These are phyloP conservation scores for Macaranga tanarius DNA, from an alignment of 441 rosid genomes.

Conservation along the genomic window DNA sequence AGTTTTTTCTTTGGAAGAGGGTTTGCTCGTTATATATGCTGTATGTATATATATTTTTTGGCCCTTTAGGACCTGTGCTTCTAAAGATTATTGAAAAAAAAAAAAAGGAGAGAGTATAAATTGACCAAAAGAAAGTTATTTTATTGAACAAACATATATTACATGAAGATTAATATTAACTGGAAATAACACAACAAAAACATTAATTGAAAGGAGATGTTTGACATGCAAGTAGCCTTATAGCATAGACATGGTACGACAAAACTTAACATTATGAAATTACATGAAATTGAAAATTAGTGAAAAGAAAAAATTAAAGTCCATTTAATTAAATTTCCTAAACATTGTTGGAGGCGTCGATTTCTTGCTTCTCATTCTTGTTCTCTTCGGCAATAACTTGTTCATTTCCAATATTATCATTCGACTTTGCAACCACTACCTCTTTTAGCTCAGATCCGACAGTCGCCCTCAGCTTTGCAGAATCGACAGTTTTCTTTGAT, in stretches of 20 bases:
- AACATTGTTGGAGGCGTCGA: constrained; percentile 7
- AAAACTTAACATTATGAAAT: background rate
- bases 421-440: constrained; percentile 36
- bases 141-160: background rate
- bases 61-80: too few relatives aligned
- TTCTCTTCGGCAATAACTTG: constrained; percentile 17
- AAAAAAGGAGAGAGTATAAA: background rate
- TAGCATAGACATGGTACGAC: background rate
- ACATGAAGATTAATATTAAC: background rate
- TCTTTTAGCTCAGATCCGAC: constrained; percentile 38
- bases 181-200: background rate
- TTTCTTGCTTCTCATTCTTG: constrained; percentile 5
- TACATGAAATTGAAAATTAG: constrained; percentile 3
- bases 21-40: too few relatives aligned
- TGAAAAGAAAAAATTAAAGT: background rate
- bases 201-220: background rate
- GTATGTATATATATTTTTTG: too few relatives aligned
- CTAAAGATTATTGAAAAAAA: too few relatives aligned
- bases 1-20: too few relatives aligned
- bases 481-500: constrained; percentile 46
- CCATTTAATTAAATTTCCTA: background rate
- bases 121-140: constrained; percentile 1
- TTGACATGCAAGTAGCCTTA: constrained; percentile 3
- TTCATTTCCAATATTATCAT: constrained; percentile 27
- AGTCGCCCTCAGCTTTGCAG: constrained; percentile 41